Percentiles rank a stretch among this genome's conserved stretches.
phyloP scores from a whole-genome alignment of 1,284 basidiomycete genomes.

The Ustilago xerochloae region DNA sequence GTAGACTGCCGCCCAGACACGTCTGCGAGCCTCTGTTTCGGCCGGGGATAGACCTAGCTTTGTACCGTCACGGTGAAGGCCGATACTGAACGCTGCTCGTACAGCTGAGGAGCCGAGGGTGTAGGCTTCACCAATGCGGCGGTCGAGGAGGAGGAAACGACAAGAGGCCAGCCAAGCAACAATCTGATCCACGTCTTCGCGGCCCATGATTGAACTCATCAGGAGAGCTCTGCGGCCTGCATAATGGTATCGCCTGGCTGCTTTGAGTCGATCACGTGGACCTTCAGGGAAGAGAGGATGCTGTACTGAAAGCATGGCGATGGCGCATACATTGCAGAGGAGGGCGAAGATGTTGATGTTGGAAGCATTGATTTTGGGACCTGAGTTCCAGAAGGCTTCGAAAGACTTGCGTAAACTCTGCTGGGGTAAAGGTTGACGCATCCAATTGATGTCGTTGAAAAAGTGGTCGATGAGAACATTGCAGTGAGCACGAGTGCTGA shows the following conservation, averaged over 20 bases:
- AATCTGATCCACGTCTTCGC: constrained; percentile 57
- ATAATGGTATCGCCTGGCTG: constrained; percentile 47
- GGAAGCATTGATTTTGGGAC: constrained; percentile 49
- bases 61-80: constrained; percentile 63
- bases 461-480: constrained; percentile 54
- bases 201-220: constrained; percentile 50
- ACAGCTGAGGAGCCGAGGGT: constrained; percentile 51
- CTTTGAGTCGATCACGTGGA: constrained; percentile 38
- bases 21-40: constrained; percentile 55
- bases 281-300: constrained; percentile 36
- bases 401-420: constrained; percentile 44
- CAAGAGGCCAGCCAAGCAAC: constrained; percentile 50
- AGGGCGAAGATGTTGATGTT: constrained; percentile 62
- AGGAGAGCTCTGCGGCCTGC: constrained; percentile 48
- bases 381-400: constrained; percentile 47
- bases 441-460: constrained; percentile 62
- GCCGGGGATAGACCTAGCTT: constrained; percentile 45
- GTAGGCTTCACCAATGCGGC: constrained; percentile 57
- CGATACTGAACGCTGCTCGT: constrained; percentile 54
- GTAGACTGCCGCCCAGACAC: constrained; percentile 59
- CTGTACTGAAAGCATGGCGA: constrained; percentile 42
- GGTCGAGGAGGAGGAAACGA: constrained; percentile 59
- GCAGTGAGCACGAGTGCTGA: constrained; percentile 46
- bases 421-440: constrained; percentile 57
- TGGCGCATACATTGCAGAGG: constrained; percentile 49